phyloP scores from a whole-genome alignment of 2,329 filamentous ascomycete genomes.

The Tolypocladium album region DNA sequence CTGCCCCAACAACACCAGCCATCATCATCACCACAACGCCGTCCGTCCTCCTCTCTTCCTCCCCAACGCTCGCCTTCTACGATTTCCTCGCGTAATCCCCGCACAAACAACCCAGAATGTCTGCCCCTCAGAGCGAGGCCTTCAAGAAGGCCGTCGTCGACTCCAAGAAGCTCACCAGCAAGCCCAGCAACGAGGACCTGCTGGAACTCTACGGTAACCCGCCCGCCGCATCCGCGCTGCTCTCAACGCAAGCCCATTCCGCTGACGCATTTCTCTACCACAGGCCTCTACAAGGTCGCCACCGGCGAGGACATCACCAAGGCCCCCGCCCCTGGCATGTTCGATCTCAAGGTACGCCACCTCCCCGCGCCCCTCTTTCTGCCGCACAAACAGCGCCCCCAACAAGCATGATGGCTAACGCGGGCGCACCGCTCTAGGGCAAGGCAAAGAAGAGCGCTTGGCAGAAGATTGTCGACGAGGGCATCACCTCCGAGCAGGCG shows the following conservation, averaged over 20 bases:
- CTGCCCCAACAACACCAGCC: background rate
- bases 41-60: too few relatives aligned
- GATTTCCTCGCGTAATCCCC: background rate
- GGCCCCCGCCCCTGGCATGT: constrained; percentile 53
- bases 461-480: constrained; percentile 58
- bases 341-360: constrained; percentile 51
- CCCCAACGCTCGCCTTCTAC: background rate
- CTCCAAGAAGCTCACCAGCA: constrained; percentile 56
- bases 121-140: constrained; percentile 26
- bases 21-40: background rate
- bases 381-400: background rate
- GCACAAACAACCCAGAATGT: constrained; percentile 23
- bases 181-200: constrained; percentile 53
- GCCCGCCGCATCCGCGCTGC: background rate
- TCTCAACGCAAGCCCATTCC: background rate
- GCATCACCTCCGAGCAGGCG: constrained; percentile 51
- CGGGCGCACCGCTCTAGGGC: constrained; percentile 27
- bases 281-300: constrained; percentile 49
- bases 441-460: constrained; percentile 76
- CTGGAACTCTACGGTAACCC: constrained; percentile 50
- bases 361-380: background rate
- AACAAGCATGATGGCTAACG: too few relatives aligned
- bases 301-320: constrained; percentile 44
- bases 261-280: background rate
- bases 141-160: constrained; percentile 50